Evolutionary conservation across 2,329 filamentous ascomycete species (phyloP).

Genomic region (Metarhizium rileyi): DNA sequence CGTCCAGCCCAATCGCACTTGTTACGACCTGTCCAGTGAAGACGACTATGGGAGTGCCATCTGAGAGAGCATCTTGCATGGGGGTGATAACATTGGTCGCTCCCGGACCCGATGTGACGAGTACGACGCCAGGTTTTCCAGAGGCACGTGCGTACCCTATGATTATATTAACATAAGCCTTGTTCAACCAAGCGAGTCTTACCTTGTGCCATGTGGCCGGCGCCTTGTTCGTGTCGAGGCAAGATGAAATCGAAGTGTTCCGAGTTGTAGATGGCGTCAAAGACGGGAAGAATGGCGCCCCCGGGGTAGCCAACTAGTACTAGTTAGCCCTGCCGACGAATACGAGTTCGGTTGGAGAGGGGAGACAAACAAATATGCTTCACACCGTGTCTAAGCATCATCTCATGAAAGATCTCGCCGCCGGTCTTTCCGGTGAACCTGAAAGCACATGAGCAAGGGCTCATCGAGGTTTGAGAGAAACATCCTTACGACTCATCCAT

Average conservation of each 20-base stretch:
- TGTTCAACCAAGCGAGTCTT: background rate
- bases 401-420: slow-evolving; percentile 96
- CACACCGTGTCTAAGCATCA: slow-evolving; percentile 89
- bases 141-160: slow-evolving; percentile 71
- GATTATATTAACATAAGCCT: background rate
- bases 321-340: slow-evolving; percentile 12
- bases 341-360: background rate
- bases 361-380: slow-evolving; percentile 83
- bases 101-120: slow-evolving; percentile 93
- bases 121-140: slow-evolving; percentile 87
- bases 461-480: slow-evolving; percentile 2
- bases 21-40: slow-evolving; percentile 92
- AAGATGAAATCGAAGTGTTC: slow-evolving; percentile 94
- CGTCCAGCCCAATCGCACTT: slow-evolving; percentile 82
- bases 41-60: slow-evolving; percentile 92
- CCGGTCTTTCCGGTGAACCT: slow-evolving; percentile 91
- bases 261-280: slow-evolving; percentile 98
- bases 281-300: slow-evolving; percentile 92
- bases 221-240: slow-evolving; percentile 92
- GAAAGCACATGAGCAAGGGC: slow-evolving; percentile 1
- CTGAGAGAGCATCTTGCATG: slow-evolving; percentile 90
- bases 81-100: slow-evolving; percentile 95
- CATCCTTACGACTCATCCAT: slow-evolving; percentile 69
- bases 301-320: slow-evolving; percentile 73
- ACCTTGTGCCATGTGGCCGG: slow-evolving; percentile 96